phyloP scores from a whole-genome alignment of 345 rosid species.

The Sisymbrium irio region DNA sequence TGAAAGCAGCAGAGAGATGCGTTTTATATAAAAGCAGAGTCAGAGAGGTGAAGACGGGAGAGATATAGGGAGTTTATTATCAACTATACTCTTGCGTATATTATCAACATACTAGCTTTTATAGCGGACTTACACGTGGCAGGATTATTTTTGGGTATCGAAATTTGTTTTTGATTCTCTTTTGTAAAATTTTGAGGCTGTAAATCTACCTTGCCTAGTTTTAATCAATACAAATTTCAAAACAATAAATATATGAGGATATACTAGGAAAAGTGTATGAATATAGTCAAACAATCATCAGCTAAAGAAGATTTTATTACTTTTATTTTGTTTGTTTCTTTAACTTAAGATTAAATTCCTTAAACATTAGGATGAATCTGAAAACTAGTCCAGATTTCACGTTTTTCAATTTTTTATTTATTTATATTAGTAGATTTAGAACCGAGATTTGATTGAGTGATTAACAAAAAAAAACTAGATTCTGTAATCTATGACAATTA shows the following conservation, averaged over 20 bases:
- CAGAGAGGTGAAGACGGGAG: conserved; percentile 31
- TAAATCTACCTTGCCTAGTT: neutral
- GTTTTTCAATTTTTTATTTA: too few species aligned
- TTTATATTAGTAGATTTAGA: too few species aligned
- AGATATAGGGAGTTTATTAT: neutral
- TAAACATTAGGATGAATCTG: neutral
- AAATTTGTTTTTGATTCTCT: neutral
- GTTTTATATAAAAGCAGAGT: conserved; percentile 30
- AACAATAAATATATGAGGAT: neutral
- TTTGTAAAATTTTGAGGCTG: neutral
- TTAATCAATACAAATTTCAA: neutral
- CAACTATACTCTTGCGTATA: neutral
- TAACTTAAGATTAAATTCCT: neutral
- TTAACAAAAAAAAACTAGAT: too few species aligned
- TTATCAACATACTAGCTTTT: neutral
- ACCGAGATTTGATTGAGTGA: too few species aligned
- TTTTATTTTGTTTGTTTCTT: neutral
- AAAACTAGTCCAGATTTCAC: neutral
- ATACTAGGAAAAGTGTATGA: neutral
- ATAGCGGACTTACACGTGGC: conserved; percentile 15
- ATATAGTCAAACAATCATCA: neutral
- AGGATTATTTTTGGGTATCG: neutral
- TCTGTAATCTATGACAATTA: too few species aligned
- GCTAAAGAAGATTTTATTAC: neutral
- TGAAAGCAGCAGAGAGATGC: conserved; percentile 26